These are phyloP conservation scores for Chaetomium globosum DNA, from an alignment of 2,329 filamentous ascomycete genomes.

Conservation along the genomic window DNA sequence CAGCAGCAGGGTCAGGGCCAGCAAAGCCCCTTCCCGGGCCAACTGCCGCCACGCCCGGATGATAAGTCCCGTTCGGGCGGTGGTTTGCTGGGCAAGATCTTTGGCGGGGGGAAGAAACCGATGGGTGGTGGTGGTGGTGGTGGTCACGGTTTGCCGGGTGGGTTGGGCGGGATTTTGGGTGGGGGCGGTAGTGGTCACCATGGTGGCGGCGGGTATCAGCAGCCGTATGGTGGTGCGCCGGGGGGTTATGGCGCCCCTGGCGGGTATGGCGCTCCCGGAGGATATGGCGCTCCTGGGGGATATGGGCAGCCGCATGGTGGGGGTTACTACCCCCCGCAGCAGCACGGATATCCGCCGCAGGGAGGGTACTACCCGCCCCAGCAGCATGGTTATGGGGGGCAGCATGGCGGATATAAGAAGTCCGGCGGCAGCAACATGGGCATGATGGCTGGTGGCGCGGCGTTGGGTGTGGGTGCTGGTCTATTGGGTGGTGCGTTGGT, in stretches of 20 bases:
- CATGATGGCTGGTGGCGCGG: constrained; percentile 64
- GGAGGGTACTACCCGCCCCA: neutral
- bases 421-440: constrained; percentile 10
- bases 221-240: constrained; percentile 16
- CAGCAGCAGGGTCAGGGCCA: constrained; percentile 24
- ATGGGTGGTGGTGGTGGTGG: constrained; percentile 39
- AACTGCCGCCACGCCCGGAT: constrained; percentile 48
- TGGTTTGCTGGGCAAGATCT: constrained; percentile 54
- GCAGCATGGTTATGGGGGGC: constrained; percentile 33
- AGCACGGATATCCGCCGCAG: constrained; percentile 7
- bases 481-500: constrained; percentile 76
- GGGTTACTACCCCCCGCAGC: constrained; percentile 6
- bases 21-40: constrained; percentile 40
- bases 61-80: constrained; percentile 3
- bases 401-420: constrained; percentile 38
- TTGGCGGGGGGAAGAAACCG: constrained; percentile 53
- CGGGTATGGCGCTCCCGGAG: constrained; percentile 14
- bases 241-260: constrained; percentile 9
- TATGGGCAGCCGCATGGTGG: neutral
- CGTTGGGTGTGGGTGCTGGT: constrained; percentile 79
- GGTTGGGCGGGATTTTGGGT: constrained; percentile 36
- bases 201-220: constrained; percentile 32
- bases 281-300: neutral
- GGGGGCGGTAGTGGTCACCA: constrained; percentile 37
- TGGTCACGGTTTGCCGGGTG: constrained; percentile 32